Evolutionary conservation across 2,329 filamentous ascomycete species (phyloP).

Genomic region (Monilinia fructigena): DNA sequence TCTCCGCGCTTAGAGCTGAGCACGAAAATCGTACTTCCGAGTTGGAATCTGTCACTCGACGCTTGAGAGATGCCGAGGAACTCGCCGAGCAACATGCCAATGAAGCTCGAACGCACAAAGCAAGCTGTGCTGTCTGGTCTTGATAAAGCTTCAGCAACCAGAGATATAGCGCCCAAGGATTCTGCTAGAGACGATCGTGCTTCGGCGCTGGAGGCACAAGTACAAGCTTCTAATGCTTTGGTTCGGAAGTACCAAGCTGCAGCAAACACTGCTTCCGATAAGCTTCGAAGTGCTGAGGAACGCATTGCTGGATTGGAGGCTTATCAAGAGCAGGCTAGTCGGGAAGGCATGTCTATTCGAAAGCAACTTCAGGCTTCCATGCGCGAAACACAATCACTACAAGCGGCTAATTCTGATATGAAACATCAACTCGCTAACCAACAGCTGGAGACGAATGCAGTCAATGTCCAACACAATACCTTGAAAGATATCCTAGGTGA

Average conservation of each 20-base stretch:
- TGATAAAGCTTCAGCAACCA: conserved; percentile 62
- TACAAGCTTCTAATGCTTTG: conserved; percentile 73
- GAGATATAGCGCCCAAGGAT: conserved; percentile 49
- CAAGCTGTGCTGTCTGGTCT: conserved; percentile 79
- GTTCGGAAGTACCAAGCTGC: conserved; percentile 87
- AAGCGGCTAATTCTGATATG: conserved; percentile 76
- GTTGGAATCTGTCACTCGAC: conserved; percentile 69
- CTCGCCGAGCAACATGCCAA: conserved; percentile 81
- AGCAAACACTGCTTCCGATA: conserved; percentile 82
- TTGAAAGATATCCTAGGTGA: conserved; percentile 90
- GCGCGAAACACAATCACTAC: conserved; percentile 78
- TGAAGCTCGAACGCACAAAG: conserved; percentile 83
- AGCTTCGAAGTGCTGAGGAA: conserved; percentile 88
- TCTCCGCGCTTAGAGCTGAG: conserved; percentile 74
- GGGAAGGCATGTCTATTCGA: conserved; percentile 85
- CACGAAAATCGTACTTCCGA: conserved; percentile 79
- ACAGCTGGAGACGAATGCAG: conserved; percentile 90
- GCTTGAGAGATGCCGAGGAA: conserved; percentile 82
- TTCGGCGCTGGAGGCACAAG: conserved; percentile 72
- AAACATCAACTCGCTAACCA: conserved; percentile 80
- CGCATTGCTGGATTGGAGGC: conserved; percentile 94
- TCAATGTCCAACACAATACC: conserved; percentile 87
- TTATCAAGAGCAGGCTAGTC: conserved; percentile 94
- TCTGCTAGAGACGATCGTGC: conserved; percentile 64
- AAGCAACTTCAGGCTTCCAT: conserved; percentile 84